Percentiles rank a stretch among this genome's conserved stretches.
Conservation (phyloP, 371 early-diverging fungal species). For the Lichtheimia ramosa region DNA sequence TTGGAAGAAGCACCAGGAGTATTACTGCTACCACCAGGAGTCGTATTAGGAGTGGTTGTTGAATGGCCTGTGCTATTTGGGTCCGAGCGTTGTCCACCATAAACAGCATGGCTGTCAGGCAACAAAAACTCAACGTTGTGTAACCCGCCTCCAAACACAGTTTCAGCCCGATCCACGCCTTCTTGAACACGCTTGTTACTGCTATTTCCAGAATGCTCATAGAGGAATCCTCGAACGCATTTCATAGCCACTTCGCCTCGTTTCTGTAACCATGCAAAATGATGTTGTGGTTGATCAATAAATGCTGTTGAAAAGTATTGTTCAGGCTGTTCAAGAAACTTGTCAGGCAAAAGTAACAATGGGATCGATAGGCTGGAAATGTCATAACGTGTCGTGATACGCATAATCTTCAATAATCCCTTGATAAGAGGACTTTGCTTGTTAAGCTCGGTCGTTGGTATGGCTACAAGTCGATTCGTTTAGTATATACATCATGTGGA, state of each 20-base stretch:
- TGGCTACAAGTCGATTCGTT: conserved; percentile 20
- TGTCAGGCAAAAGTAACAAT: conserved; percentile 62
- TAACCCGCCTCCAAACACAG: conserved; percentile 37
- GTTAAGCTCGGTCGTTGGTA: conserved; percentile 40
- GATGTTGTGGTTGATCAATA: conserved; percentile 22
- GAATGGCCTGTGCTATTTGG: conserved; percentile 3
- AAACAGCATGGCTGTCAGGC: conserved; percentile 27
- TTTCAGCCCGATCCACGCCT: conserved; percentile 29
- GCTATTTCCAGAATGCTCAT: conserved; percentile 45
- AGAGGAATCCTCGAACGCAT: conserved; percentile 62
- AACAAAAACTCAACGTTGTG: conserved; percentile 46
- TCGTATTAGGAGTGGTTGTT: background rate
- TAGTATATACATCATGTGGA: background rate
- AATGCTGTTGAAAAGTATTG: conserved; percentile 11
- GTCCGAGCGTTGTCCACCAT: conserved; percentile 15
- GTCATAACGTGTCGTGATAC: conserved; percentile 66
- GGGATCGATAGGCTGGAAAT: conserved; percentile 69
- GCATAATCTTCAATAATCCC: conserved; percentile 68
- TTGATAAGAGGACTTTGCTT: conserved; percentile 53
- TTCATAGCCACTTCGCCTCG: conserved; percentile 65
- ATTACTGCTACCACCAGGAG: background rate
- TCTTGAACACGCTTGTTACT: conserved; percentile 38
- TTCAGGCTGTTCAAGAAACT: conserved; percentile 42
- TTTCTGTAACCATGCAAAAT: conserved; percentile 37
- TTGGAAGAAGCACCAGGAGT: background rate